Evolutionary conservation across 169 alveolate genomes (phyloP), one percentile per base, ranked within the genome.

Genomic region (Neospora caninum): DNA sequence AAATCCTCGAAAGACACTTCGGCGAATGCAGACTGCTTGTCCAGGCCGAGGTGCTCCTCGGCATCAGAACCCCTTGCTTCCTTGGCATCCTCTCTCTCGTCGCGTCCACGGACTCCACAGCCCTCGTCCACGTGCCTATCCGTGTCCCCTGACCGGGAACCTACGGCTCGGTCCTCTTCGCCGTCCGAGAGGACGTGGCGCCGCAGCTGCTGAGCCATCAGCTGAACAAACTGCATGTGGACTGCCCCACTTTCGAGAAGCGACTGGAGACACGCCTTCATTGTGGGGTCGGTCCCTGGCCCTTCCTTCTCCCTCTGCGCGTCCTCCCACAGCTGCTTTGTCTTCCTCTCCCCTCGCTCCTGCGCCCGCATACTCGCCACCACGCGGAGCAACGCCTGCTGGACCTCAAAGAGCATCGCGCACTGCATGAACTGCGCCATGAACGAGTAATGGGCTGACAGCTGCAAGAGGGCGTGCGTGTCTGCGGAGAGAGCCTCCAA

Each of bases 351-450:
- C 73, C 73, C 20, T 16, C 73, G 73, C 73, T 64, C 73, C 73
- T 64, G 73, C 16, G 73, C 73, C n/a, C n/a, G 22, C 27, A 82
- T 13, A 20, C 89, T 43, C 31, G 31, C 25, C 39, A 82, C 10
- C 67, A 82, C 70, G 69, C 91, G 73, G 67, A 93, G 64, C 29
- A 93, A 82, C 49, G 93, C 73, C 70, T 91, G 93, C 73, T 93
- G 95, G 38, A 93, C 93, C 86, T 93, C 95, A 78, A 93, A 87
- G 22, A 93, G 93, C 95, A 93, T 93, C 78, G 89, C 64, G 34
- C 95, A 93, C 88, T 93, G 95, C 95, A 93, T 93, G 93, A 93
- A 93, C 93, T 93, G 95, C 39, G 95, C 92, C 95, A 93, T 93
- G 73, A 93, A 93, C 42, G 93, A 70, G 78, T 93, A 93, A 84